phyloP scores from a whole-genome alignment of 352 stramenopile genomes.

The Globisporangium alternatum region DNA sequence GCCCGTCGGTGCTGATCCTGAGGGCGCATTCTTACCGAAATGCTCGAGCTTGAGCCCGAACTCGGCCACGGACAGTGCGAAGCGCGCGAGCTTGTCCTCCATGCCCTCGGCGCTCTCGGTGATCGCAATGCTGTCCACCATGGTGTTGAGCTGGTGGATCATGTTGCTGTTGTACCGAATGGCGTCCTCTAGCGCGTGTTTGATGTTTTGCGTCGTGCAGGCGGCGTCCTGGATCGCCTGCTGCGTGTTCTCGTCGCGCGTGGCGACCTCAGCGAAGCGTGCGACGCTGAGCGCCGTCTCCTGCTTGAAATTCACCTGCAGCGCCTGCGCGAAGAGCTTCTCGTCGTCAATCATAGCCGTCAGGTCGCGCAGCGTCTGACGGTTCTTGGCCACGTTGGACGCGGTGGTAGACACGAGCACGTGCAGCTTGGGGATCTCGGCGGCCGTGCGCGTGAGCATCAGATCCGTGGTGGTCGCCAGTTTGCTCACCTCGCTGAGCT shows the following conservation, averaged over 20 bases:
- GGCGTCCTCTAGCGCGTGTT: slow-evolving; percentile 33
- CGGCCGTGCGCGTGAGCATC: slow-evolving; percentile 33
- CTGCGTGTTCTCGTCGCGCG: slow-evolving; percentile 29
- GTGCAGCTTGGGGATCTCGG: slow-evolving; percentile 55
- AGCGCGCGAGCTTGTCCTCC: slow-evolving; percentile 55
- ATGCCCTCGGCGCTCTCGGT: slow-evolving; percentile 52
- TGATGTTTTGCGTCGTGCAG: slow-evolving; percentile 22
- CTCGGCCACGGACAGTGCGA: slow-evolving; percentile 45
- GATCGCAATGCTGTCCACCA: slow-evolving; percentile 59
- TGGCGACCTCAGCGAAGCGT: slow-evolving; percentile 26
- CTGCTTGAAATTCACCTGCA: slow-evolving; percentile 29
- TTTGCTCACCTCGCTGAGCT: slow-evolving; percentile 42
- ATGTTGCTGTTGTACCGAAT: slow-evolving; percentile 56
- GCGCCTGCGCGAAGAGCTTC: slow-evolving; percentile 18
- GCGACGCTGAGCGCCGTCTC: slow-evolving; percentile 23
- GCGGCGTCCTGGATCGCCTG: slow-evolving; percentile 30
- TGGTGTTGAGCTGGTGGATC: slow-evolving; percentile 64
- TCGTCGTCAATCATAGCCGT: slow-evolving; percentile 32
- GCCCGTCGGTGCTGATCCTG: neutral
- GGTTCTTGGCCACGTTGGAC: slow-evolving; percentile 42
- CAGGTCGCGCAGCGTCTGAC: slow-evolving; percentile 37
- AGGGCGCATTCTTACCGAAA: slow-evolving; percentile 27
- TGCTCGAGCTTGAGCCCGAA: slow-evolving; percentile 55
- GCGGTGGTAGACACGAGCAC: slow-evolving; percentile 33
- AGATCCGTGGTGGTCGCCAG: slow-evolving; percentile 38